A percentile compares a stretch with the other conserved stretches of the same genome.
These are phyloP conservation scores for Naganishia randhawae DNA, from an alignment of 768 basidiomycete genomes.

Conservation along the genomic window DNA sequence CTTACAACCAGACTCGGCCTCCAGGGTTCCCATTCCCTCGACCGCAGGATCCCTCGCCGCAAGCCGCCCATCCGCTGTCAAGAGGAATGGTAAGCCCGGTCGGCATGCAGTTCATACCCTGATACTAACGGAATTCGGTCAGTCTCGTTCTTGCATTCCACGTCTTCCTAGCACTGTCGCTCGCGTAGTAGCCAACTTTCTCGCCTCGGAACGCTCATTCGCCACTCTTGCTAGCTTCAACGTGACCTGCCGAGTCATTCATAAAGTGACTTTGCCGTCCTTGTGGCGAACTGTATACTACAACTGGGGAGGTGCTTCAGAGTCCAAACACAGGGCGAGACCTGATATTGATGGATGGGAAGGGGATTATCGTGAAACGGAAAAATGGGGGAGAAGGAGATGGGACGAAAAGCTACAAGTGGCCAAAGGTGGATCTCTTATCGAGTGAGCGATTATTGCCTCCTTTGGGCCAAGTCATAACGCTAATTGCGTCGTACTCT, in stretches of 20 bases:
- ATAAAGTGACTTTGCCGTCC: neutral
- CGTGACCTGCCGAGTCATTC: conserved; percentile 3
- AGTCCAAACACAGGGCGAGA: neutral
- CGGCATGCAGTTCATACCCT: neutral
- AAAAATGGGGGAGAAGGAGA: neutral
- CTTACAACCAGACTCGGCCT: no score
- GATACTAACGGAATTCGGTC: neutral
- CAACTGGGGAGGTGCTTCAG: conserved; percentile 13
- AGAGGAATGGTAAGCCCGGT: no score
- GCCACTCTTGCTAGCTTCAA: conserved; percentile 4
- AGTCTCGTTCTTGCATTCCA: neutral
- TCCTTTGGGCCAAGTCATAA: neutral
- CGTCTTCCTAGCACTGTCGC: neutral
- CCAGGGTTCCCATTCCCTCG: no score
- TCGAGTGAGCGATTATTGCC: neutral
- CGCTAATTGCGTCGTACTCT: neutral
- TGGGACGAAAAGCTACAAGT: neutral
- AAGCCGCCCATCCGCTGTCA: no score
- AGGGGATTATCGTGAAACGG: neutral
- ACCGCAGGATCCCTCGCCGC: no score
- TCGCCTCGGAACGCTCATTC: conserved; percentile 12
- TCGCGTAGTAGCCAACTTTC: neutral
- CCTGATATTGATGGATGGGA: neutral
- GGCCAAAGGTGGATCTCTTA: neutral
- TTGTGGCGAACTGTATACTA: neutral